phyloP scores from a whole-genome alignment of 2,329 filamentous ascomycete genomes.

The Lecanicillium sp. region DNA sequence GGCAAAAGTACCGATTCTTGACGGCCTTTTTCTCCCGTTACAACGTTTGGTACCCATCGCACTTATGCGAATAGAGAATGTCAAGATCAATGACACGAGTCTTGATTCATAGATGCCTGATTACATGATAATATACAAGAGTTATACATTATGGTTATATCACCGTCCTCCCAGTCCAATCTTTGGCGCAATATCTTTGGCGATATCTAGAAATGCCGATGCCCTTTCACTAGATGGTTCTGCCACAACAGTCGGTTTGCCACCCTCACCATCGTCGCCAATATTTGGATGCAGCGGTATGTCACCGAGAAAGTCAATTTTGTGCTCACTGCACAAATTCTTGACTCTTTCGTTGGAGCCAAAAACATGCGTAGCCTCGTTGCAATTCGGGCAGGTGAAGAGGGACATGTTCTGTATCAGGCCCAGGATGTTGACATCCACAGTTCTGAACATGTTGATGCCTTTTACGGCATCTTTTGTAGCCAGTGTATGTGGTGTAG shows the following conservation, averaged over 20 bases:
- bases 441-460: slow-evolving; percentile 85
- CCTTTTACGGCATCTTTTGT: slow-evolving; percentile 88
- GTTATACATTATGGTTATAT: slow-evolving; percentile 6
- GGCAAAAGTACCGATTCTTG: too few species aligned
- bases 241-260: slow-evolving; percentile 82
- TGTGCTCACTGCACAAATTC: slow-evolving; percentile 61
- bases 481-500: slow-evolving; percentile 87
- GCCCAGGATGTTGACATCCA: slow-evolving; percentile 72
- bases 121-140: slow-evolving; percentile 3
- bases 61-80: not conserved
- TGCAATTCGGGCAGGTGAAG: slow-evolving; percentile 73
- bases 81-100: too few species aligned
- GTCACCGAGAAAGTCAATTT: slow-evolving; percentile 76
- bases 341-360: slow-evolving; percentile 57
- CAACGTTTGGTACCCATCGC: not conserved
- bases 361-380: slow-evolving; percentile 67
- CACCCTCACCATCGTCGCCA: slow-evolving; percentile 77
- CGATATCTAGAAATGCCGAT: slow-evolving; percentile 63
- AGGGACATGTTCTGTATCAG: slow-evolving; percentile 90
- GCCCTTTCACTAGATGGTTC: slow-evolving; percentile 71
- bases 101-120: not conserved
- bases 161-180: slow-evolving; percentile 23
- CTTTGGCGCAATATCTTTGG: slow-evolving; percentile 42
- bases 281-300: slow-evolving; percentile 82
- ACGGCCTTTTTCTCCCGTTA: too few species aligned